phyloP scores from a whole-genome alignment of 2,329 filamentous ascomycete species.

The Teratosphaeria epicoccoides region DNA sequence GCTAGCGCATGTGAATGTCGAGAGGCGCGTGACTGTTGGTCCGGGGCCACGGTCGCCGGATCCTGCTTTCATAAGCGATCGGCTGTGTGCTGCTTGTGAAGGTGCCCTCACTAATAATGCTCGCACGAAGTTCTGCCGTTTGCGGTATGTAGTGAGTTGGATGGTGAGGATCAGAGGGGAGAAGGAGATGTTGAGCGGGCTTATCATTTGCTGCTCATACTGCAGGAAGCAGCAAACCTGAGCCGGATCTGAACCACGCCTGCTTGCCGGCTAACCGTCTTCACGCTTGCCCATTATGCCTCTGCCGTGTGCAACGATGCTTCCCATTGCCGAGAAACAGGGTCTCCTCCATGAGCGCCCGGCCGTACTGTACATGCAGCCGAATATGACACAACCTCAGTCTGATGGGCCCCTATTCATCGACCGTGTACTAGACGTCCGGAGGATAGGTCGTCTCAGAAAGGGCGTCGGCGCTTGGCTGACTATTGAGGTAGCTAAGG shows the following conservation, averaged over 20 bases:
- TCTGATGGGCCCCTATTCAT: no score
- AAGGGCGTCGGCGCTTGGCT: background rate
- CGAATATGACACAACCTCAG: background rate
- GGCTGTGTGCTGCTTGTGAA: background rate
- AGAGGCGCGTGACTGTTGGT: background rate
- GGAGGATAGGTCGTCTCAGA: constrained; percentile 9
- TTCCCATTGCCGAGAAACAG: background rate
- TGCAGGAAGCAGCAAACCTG: background rate
- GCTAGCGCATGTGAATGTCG: background rate
- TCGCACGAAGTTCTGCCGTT: background rate
- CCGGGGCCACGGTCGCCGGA: background rate
- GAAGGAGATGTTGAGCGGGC: background rate
- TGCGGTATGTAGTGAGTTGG: background rate
- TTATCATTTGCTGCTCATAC: background rate
- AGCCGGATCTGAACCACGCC: background rate
- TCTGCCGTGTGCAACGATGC: background rate
- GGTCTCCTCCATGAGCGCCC: background rate
- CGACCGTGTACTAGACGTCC: constrained; percentile 10
- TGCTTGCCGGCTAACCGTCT: background rate
- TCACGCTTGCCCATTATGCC: background rate
- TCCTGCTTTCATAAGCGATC: background rate
- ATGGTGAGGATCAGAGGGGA: background rate
- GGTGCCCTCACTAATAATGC: background rate
- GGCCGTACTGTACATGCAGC: background rate
- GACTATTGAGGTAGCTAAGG: constrained; percentile 45